phyloP scores from a whole-genome alignment of 1,284 basidiomycete species.

The Ganoderma boninense region DNA sequence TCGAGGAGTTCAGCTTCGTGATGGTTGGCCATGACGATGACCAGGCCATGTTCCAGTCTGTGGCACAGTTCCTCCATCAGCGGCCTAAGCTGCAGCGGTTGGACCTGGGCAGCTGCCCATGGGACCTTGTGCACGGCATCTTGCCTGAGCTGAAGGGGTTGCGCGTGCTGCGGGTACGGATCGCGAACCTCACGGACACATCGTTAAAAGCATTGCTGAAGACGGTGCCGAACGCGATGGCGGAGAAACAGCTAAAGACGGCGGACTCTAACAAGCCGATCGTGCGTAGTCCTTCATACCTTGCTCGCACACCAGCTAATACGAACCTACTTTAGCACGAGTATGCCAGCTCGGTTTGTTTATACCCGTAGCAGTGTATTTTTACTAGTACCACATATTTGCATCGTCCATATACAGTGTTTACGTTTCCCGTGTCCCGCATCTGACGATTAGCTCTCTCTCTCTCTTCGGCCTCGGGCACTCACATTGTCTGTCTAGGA shows the following conservation, averaged over 20 bases:
- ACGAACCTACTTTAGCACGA: slow-evolving; percentile 50
- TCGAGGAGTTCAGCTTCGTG: slow-evolving; percentile 67
- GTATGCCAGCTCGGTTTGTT: slow-evolving; percentile 47
- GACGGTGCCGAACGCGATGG: slow-evolving; percentile 57
- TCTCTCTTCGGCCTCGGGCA: not conserved
- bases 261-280: slow-evolving; percentile 56
- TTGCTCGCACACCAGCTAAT: not conserved
- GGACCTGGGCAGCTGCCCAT: slow-evolving; percentile 69
- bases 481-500: not conserved
- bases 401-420: not conserved
- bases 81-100: slow-evolving; percentile 58
- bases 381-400: not conserved
- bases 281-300: slow-evolving; percentile 44
- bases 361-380: slow-evolving; percentile 1
- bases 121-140: slow-evolving; percentile 61
- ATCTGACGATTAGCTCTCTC: not conserved
- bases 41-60: slow-evolving; percentile 56
- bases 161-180: slow-evolving; percentile 62
- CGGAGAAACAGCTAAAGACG: slow-evolving; percentile 60
- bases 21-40: slow-evolving; percentile 70
- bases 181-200: slow-evolving; percentile 53
- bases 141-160: slow-evolving; percentile 58
- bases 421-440: not conserved
- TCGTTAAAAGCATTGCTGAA: slow-evolving; percentile 51
- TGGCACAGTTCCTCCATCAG: slow-evolving; percentile 59